A percentile compares a stretch with the other conserved stretches of the same genome.
These are phyloP conservation scores for Sambucus nigra DNA, from an alignment of 129 eudicot genomes.

Conservation along the genomic window DNA sequence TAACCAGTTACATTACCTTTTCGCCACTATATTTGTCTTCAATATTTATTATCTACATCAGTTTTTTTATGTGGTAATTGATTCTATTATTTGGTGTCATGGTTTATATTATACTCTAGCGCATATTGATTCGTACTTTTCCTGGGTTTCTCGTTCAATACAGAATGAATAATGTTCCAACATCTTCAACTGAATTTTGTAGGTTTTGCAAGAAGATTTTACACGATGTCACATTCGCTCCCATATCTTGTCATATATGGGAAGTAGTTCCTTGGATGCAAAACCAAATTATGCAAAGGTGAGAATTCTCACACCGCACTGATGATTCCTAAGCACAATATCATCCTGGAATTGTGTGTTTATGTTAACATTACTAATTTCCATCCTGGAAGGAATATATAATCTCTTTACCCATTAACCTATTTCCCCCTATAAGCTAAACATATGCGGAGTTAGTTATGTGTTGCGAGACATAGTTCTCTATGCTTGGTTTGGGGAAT, in stretches of 20 bases:
- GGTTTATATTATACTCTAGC: too few relatives aligned
- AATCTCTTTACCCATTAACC: background rate
- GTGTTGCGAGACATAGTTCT: too few relatives aligned
- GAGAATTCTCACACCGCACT: constrained; percentile 9
- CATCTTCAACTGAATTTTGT: constrained; percentile 10
- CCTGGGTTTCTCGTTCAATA: too few relatives aligned
- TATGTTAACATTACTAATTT: background rate
- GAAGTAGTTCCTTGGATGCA: constrained; percentile 24
- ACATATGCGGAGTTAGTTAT: too few relatives aligned
- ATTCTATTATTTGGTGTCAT: too few relatives aligned
- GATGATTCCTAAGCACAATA: background rate
- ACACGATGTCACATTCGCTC: constrained; percentile 70
- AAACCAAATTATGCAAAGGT: constrained; percentile 58
- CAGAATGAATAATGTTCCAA: constrained; percentile 1
- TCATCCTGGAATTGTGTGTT: background rate
- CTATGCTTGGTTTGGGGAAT: too few relatives aligned
- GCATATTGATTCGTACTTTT: too few relatives aligned
- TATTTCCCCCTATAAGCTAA: background rate
- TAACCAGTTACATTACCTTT: too few relatives aligned
- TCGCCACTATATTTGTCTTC: too few relatives aligned
- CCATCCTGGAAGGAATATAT: background rate
- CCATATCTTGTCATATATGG: constrained; percentile 52
- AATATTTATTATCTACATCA: too few relatives aligned
- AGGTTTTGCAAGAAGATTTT: constrained; percentile 90
- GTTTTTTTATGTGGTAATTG: too few relatives aligned